phyloP scores from a whole-genome alignment of 2,329 filamentous ascomycete genomes.

The Colletotrichum neosansevieriae region DNA sequence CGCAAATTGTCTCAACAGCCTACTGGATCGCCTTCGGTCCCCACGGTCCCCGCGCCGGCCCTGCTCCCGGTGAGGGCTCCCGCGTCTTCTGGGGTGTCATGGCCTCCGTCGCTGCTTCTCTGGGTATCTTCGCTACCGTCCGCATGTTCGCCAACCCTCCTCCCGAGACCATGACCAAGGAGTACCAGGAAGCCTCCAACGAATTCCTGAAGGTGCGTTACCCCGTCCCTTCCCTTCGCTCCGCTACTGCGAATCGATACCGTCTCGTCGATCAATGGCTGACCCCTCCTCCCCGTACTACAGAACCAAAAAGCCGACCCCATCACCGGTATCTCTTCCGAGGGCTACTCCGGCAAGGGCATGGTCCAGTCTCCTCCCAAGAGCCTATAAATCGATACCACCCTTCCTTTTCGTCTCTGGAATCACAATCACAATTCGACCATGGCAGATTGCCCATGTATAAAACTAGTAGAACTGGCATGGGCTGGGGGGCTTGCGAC shows the following conservation, averaged over 20 bases:
- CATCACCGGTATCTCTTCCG: constrained; percentile 84
- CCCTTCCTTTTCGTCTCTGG: constrained; percentile 40
- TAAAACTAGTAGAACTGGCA: constrained; percentile 49
- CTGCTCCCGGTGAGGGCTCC: constrained; percentile 86
- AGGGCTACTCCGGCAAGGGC: constrained; percentile 82
- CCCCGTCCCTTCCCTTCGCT: neutral
- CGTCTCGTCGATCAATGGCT: constrained; percentile 10
- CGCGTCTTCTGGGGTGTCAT: constrained; percentile 81
- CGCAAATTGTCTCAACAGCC: constrained; percentile 68
- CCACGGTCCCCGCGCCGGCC: constrained; percentile 88
- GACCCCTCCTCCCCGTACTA: constrained; percentile 4
- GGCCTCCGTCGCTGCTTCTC: constrained; percentile 74
- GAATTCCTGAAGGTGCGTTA: constrained; percentile 85
- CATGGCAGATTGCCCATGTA: constrained; percentile 48
- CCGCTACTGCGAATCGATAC: neutral
- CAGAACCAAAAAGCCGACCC: constrained; percentile 89
- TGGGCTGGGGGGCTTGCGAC: constrained; percentile 48
- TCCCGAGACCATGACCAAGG: constrained; percentile 92
- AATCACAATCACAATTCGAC: constrained; percentile 40
- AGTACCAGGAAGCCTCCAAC: constrained; percentile 96
- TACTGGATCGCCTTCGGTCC: constrained; percentile 99
- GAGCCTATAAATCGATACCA: constrained; percentile 54
- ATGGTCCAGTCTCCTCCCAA: constrained; percentile 78
- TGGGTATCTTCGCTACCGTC: constrained; percentile 78
- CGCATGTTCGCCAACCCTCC: constrained; percentile 78